Percentiles rank a stretch among this genome's conserved stretches.
Conservation (phyloP, 2,329 filamentous ascomycete genomes). For the Coleophoma eucalyptorum region DNA sequence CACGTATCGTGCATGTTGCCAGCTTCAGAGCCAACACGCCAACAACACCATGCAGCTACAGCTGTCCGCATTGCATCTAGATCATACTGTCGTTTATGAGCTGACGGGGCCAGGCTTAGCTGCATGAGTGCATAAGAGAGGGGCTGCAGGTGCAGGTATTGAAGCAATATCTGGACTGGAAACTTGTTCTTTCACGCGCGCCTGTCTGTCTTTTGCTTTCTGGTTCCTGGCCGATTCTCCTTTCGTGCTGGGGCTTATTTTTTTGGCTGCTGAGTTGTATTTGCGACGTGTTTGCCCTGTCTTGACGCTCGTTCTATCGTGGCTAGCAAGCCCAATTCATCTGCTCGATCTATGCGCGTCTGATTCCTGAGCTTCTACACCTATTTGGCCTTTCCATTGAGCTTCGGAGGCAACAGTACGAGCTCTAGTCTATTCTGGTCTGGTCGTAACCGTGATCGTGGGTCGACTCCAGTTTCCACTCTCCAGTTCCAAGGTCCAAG, state of each 20-base stretch:
- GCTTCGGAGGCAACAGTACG: constrained; percentile 1
- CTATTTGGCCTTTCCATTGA: neutral
- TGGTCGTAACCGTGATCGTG: too few relatives aligned
- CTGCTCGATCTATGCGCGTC: neutral
- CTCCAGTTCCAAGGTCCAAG: neutral
- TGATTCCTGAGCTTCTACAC: neutral
- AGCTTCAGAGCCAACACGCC: neutral
- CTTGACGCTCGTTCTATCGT: neutral
- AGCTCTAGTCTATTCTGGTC: neutral
- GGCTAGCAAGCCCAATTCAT: neutral
- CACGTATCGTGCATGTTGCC: constrained; percentile 4
- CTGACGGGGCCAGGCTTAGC: neutral
- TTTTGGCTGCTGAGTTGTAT: neutral
- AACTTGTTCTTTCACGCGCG: neutral
- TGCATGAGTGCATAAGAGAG: constrained; percentile 5
- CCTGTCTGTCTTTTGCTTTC: neutral
- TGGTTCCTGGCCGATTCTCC: neutral
- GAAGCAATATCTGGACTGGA: neutral
- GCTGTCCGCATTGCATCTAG: constrained; percentile 4
- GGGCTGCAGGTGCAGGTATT: neutral
- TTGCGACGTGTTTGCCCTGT: neutral
- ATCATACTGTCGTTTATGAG: constrained; percentile 1
- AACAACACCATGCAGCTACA: constrained; percentile 2
- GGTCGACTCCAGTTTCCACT: neutral
- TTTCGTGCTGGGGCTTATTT: neutral